phyloP scores from a whole-genome alignment of 208 protist genomes.

The Balamuthia mandrillaris region DNA sequence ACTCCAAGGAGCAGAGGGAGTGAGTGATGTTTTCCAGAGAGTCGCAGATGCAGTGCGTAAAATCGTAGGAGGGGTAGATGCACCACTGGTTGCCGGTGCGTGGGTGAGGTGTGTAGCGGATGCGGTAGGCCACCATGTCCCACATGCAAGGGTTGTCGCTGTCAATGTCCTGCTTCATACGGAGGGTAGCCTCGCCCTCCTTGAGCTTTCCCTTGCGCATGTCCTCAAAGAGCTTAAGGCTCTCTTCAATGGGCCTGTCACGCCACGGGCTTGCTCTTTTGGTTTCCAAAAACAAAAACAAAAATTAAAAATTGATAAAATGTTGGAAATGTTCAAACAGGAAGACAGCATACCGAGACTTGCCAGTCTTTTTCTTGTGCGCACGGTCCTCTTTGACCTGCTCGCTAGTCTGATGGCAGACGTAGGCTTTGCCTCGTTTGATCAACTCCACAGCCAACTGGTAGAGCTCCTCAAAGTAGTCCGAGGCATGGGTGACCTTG shows the following conservation, averaged over 20 bases:
- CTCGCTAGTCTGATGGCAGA: slow-evolving; percentile 92
- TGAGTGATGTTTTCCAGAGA: slow-evolving; percentile 99
- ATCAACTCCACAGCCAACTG: slow-evolving; percentile 96
- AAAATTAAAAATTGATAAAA: background rate
- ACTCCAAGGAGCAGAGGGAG: slow-evolving; percentile 99
- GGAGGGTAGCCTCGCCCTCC: slow-evolving; percentile 95
- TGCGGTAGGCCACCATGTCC: slow-evolving; percentile 97
- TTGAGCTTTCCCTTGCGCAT: slow-evolving; percentile 85
- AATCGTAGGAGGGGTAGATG: slow-evolving; percentile 99
- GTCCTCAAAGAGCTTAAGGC: slow-evolving; percentile 74
- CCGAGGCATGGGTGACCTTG: slow-evolving; percentile 93
- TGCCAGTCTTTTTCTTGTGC: background rate
- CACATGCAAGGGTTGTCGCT: slow-evolving; percentile 93
- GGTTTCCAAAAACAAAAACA: background rate
- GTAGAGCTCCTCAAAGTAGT: slow-evolving; percentile 98
- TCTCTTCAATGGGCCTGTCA: slow-evolving; percentile 73
- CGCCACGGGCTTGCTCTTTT: slow-evolving; percentile 61
- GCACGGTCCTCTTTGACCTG: slow-evolving; percentile 82
- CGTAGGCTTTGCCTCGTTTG: slow-evolving; percentile 93
- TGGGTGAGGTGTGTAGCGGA: slow-evolving; percentile 87
- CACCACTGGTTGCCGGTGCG: slow-evolving; percentile 68
- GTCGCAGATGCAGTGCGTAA: slow-evolving; percentile 98
- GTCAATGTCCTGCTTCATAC: slow-evolving; percentile 97
- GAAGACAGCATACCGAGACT: background rate
- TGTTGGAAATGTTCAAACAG: background rate